These are phyloP conservation scores for Blastobotrys attinorum DNA, from an alignment of 805 yeast species.

Conservation along the genomic window DNA sequence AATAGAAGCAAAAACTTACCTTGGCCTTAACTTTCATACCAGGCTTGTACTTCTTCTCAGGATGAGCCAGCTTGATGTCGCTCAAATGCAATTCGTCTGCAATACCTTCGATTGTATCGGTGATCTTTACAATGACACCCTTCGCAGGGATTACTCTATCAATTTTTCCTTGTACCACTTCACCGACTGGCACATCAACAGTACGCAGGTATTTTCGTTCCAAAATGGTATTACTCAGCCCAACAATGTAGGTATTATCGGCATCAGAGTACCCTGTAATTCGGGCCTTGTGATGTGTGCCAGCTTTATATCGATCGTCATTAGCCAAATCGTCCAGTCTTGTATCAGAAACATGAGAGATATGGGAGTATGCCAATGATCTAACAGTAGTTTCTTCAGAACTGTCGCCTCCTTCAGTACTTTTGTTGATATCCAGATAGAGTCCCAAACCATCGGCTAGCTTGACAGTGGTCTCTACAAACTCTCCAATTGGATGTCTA, in stretches of 20 bases:
- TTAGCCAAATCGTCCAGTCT: constrained; percentile 25
- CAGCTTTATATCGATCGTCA: constrained; percentile 39
- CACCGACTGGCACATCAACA: constrained; percentile 73
- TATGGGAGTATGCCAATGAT: constrained; percentile 84
- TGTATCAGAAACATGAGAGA: constrained; percentile 51
- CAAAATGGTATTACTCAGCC: constrained; percentile 59
- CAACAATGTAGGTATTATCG: constrained; percentile 60
- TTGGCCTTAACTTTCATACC: constrained; percentile 77
- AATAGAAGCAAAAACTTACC: constrained; percentile 35
- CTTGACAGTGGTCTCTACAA: constrained; percentile 47
- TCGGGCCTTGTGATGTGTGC: constrained; percentile 68
- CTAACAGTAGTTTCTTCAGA: constrained; percentile 17
- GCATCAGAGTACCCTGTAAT: constrained; percentile 59
- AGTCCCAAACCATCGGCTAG: constrained; percentile 40
- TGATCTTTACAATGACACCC: constrained; percentile 62
- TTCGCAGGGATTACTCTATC: constrained; percentile 48
- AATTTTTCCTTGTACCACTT: constrained; percentile 45
- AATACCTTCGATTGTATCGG: constrained; percentile 54
- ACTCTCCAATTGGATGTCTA: constrained; percentile 74
- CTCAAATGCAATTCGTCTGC: constrained; percentile 74
- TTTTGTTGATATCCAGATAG: constrained; percentile 40
- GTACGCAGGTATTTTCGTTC: constrained; percentile 58
- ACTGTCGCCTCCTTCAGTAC: constrained; percentile 29
- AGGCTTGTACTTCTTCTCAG: constrained; percentile 84
- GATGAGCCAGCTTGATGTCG: constrained; percentile 76